phyloP scores from a whole-genome alignment of 345 rosid species.

The Rhodamnia rubescens region DNA sequence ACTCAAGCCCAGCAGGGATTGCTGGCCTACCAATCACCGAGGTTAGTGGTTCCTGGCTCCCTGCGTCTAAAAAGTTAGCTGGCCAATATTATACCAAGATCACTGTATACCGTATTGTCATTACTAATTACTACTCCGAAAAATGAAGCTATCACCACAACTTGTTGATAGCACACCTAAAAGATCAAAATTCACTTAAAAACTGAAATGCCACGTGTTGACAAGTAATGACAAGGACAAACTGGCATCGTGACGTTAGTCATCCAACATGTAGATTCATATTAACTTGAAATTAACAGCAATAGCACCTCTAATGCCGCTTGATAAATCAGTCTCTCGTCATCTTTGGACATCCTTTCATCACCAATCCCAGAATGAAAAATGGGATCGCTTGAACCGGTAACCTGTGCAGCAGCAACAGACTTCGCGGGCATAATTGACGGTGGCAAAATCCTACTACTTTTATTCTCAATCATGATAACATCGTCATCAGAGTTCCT shows the following conservation, averaged over 20 bases:
- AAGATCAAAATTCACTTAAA: neutral
- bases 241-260: neutral
- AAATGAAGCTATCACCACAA: neutral
- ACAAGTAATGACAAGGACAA: neutral
- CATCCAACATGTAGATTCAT: neutral
- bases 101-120: neutral
- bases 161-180: neutral
- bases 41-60: neutral
- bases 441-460: conserved; percentile 52
- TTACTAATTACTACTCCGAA: neutral
- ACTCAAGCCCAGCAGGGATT: neutral
- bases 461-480: conserved; percentile 42
- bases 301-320: conserved; percentile 73
- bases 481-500: conserved; percentile 23
- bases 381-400: conserved; percentile 35
- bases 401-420: conserved; percentile 21
- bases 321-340: conserved; percentile 79
- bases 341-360: conserved; percentile 41
- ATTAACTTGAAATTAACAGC: neutral
- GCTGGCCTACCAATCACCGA: neutral
- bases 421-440: conserved; percentile 40
- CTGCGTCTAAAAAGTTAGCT: neutral
- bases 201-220: neutral
- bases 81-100: neutral
- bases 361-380: conserved; percentile 38